Evolutionary conservation across 1,284 basidiomycete genomes (phyloP).

Genomic region (Cryptococcus sp.): DNA sequence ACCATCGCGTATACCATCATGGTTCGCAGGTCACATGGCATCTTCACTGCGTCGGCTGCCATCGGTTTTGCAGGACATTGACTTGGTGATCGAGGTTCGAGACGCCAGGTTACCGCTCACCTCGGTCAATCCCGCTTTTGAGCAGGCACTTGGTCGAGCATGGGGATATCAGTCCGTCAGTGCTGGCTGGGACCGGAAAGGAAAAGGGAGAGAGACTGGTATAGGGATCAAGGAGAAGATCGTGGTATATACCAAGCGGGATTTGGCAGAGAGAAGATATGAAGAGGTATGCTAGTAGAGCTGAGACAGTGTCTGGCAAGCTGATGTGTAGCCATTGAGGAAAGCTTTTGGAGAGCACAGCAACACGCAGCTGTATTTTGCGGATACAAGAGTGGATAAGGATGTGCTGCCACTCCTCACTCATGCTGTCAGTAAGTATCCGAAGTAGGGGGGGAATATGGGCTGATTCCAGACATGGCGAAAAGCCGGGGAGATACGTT

Average conservation of each 20-base stretch:
- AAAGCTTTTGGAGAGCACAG: slow-evolving; percentile 49
- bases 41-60: slow-evolving; percentile 76
- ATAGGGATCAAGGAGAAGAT: slow-evolving; percentile 61
- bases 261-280: slow-evolving; percentile 79
- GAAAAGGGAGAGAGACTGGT: slow-evolving; percentile 15
- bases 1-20: slow-evolving; percentile 65
- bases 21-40: slow-evolving; percentile 98
- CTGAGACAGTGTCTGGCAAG: background rate
- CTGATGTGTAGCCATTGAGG: slow-evolving; percentile 45
- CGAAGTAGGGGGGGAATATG: too few species aligned
- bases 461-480: slow-evolving; percentile 58
- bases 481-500: slow-evolving; percentile 57
- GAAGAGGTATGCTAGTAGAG: slow-evolving; percentile 60
- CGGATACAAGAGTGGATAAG: slow-evolving; percentile 49
- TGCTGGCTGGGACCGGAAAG: slow-evolving; percentile 52
- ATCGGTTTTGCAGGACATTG: slow-evolving; percentile 69
- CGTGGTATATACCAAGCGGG: slow-evolving; percentile 89
- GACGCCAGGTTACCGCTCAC: slow-evolving; percentile 91
- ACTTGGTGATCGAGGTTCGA: slow-evolving; percentile 89
- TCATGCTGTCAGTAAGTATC: slow-evolving; percentile 47
- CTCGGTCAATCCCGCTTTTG: slow-evolving; percentile 84
- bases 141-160: slow-evolving; percentile 53
- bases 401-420: slow-evolving; percentile 51
- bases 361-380: slow-evolving; percentile 52
- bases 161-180: slow-evolving; percentile 26